phyloP scores from a whole-genome alignment of 345 rosid genomes.

The Populus deltoides region DNA sequence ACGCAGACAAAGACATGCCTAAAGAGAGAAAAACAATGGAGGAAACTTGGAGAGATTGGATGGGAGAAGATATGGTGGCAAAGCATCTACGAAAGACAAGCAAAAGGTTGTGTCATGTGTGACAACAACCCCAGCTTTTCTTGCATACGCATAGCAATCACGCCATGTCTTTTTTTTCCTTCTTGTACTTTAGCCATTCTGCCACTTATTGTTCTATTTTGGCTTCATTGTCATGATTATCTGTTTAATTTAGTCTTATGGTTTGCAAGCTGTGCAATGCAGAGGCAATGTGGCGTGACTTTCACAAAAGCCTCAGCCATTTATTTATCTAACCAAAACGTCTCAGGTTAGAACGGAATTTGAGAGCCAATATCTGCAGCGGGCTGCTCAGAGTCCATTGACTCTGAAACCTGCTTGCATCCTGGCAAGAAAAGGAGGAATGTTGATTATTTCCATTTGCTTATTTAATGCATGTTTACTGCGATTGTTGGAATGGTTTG shows the following conservation, averaged over 20 bases:
- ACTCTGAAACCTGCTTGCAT: no score
- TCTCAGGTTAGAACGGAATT: neutral
- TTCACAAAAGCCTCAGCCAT: neutral
- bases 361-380: neutral
- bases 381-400: neutral
- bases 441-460: neutral
- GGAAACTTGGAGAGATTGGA: conserved; percentile 4
- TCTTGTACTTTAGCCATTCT: neutral
- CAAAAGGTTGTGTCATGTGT: conserved; percentile 12
- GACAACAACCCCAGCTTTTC: conserved; percentile 17
- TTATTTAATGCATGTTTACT: no score
- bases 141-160: conserved; percentile 12
- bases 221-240: neutral
- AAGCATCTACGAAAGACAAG: conserved; percentile 26
- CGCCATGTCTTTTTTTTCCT: neutral
- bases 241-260: neutral
- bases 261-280: neutral
- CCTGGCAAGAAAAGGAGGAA: neutral
- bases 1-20: conserved; percentile 16
- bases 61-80: conserved; percentile 17
- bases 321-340: neutral
- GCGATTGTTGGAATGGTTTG: no score
- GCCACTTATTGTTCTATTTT: neutral
- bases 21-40: neutral
- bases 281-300: neutral